A percentile compares a stretch with the other conserved stretches of the same genome.
Evolutionary conservation across 169 alveolate genomes (phyloP).

Genomic region (Eimeria maxima): DNA sequence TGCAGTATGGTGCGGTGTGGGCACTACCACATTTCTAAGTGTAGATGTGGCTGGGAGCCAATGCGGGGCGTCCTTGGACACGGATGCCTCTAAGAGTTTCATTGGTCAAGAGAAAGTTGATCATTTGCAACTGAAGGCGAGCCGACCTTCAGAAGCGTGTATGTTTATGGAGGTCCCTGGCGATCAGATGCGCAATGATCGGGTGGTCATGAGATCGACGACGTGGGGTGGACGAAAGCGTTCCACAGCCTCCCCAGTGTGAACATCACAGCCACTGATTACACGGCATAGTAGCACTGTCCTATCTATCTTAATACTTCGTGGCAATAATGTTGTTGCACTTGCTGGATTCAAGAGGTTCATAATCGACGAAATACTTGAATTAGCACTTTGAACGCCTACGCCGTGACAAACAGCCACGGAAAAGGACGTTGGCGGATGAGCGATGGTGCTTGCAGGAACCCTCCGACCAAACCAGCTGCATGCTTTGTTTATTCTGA

Average conservation of each 20-base stretch:
- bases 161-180: too few species aligned
- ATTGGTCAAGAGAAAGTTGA: too few species aligned
- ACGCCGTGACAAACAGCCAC: neutral
- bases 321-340: neutral
- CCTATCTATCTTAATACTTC: neutral
- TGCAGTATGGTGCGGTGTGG: too few species aligned
- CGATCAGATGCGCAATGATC: too few species aligned
- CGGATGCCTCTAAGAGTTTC: too few species aligned
- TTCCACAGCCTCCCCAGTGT: neutral
- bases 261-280: slow-evolving; percentile 39
- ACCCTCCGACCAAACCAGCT: neutral
- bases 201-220: too few species aligned
- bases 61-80: too few species aligned
- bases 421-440: slow-evolving; percentile 46
- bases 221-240: too few species aligned
- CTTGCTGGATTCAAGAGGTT: neutral
- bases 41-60: too few species aligned
- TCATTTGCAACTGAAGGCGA: too few species aligned
- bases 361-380: neutral
- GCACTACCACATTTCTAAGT: too few species aligned
- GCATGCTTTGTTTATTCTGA: neutral
- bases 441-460: slow-evolving; percentile 45
- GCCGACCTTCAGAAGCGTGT: too few species aligned
- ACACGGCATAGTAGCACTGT: neutral
- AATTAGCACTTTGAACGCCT: neutral